phyloP scores from a whole-genome alignment of 768 basidiomycete species.

The Russula earlei region DNA sequence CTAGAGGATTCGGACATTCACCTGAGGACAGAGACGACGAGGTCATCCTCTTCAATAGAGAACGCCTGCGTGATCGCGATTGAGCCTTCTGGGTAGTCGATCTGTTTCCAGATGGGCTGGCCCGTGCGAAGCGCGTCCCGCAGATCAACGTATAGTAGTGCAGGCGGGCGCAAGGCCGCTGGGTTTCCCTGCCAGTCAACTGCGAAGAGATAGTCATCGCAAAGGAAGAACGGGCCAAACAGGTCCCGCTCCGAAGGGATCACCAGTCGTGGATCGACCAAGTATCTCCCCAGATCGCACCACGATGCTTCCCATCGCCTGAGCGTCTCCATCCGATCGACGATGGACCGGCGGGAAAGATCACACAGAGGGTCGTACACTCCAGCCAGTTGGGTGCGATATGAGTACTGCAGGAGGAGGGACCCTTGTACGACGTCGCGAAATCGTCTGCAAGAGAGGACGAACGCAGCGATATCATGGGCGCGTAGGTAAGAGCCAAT shows the following conservation, averaged over 20 bases:
- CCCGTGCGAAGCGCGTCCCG: slow-evolving; percentile 6
- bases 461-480: background rate
- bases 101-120: background rate
- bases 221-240: slow-evolving; percentile 12
- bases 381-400: background rate
- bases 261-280: background rate
- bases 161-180: background rate
- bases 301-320: slow-evolving; percentile 8
- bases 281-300: background rate
- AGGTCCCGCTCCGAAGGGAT: slow-evolving; percentile 5
- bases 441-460: background rate
- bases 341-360: background rate
- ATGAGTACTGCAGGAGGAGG: slow-evolving; percentile 4
- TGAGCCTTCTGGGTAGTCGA: slow-evolving; percentile 7
- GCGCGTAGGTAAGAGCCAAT: background rate
- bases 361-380: background rate
- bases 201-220: slow-evolving; percentile 4
- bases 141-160: slow-evolving; percentile 2
- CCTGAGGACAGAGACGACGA: slow-evolving; percentile 15
- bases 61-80: slow-evolving; percentile 13
- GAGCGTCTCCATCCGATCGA: slow-evolving; percentile 3
- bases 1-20: background rate
- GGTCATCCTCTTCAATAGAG: slow-evolving; percentile 8
- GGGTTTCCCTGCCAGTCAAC: slow-evolving; percentile 10
- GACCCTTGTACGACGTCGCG: background rate